These are phyloP conservation scores for Fraxinus baroniana DNA, from an alignment of 305 asterid species.

Conservation along the genomic window DNA sequence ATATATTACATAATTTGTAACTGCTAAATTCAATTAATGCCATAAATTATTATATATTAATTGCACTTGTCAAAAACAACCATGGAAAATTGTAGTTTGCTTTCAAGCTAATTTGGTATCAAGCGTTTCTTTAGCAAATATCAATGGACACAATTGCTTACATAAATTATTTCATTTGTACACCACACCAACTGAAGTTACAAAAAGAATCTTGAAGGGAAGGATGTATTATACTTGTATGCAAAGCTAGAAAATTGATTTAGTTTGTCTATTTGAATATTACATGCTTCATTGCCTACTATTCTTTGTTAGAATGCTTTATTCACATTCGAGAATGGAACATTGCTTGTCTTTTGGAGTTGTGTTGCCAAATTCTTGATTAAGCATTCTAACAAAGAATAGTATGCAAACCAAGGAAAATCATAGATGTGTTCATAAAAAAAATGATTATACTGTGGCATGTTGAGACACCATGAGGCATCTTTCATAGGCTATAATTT, in stretches of 20 bases:
- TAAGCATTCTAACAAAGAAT: too few relatives aligned
- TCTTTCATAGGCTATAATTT: too few relatives aligned
- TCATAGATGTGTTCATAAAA: too few relatives aligned
- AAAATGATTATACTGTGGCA: too few relatives aligned
- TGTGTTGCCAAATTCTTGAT: background rate
- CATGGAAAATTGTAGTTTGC: too few relatives aligned
- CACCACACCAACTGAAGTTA: constrained; percentile 90
- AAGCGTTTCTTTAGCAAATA: background rate
- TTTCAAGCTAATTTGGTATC: background rate
- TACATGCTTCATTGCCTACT: background rate
- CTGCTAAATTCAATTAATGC: too few relatives aligned
- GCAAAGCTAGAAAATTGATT: background rate
- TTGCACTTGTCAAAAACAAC: too few relatives aligned
- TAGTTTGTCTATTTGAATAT: background rate
- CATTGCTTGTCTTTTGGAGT: background rate
- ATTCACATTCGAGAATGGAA: constrained; percentile 17
- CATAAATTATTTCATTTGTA: constrained; percentile 15
- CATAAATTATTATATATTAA: too few relatives aligned
- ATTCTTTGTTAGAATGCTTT: background rate
- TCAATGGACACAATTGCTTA: background rate
- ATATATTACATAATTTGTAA: too few relatives aligned
- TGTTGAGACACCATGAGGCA: too few relatives aligned
- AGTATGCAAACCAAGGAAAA: too few relatives aligned
- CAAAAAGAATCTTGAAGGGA: constrained; percentile 85
- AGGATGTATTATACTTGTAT: constrained; percentile 60